Evolutionary conservation across 1,284 basidiomycete species (phyloP), one percentile per base, ranked within the genome.

Genomic region (Tremellales sp.): DNA sequence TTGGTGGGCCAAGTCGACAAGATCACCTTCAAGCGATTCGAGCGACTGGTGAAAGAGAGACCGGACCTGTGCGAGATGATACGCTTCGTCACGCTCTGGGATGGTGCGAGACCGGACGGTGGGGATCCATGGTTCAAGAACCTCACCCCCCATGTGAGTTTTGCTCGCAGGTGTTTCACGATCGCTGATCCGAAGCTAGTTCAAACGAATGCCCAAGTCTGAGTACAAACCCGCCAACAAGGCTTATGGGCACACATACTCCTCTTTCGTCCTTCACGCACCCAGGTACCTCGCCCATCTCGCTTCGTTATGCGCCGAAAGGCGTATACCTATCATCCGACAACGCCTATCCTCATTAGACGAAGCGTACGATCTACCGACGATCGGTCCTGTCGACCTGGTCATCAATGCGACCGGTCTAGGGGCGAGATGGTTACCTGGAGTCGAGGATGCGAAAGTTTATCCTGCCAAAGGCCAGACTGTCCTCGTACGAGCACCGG

Each of bases 381-480:
- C 36, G 8, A 40, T 58, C 29, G 63, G 64, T 6, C 45, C 45
- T 11, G 60, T 64, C 0, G 43, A 55, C 15, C 43, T 78, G 6
- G 65, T 79, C 7, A 67, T 80, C 42, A 79, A 80, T 48, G 76
- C 76, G 1, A 76, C 75, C 0, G 78, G 76, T 3, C 55, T 66
- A 2, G 86, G 86, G 11, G 82, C 87, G 10, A 77, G 82, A 11
- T 80, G 80, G 15, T 76, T 93, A 11, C 81, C 86, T n/a, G 89
- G 88, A 3, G 83, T 93, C 2, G 82, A 88, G 56, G 86, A 90
- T 65, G 76, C 77, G 46, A 72, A 75, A 15, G 79, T 91, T 21
- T 83, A 82, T 65, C 90, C 91, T 0, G 81, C 91, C 46, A 80
- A 89, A 37, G 92, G 92, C 0, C 92, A 96, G 73, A 92, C 88